Evolutionary conservation across 1,139 yeast species (phyloP), one percentile per base, ranked within the genome.

Genomic region (Saccharomyces hybrid): DNA sequence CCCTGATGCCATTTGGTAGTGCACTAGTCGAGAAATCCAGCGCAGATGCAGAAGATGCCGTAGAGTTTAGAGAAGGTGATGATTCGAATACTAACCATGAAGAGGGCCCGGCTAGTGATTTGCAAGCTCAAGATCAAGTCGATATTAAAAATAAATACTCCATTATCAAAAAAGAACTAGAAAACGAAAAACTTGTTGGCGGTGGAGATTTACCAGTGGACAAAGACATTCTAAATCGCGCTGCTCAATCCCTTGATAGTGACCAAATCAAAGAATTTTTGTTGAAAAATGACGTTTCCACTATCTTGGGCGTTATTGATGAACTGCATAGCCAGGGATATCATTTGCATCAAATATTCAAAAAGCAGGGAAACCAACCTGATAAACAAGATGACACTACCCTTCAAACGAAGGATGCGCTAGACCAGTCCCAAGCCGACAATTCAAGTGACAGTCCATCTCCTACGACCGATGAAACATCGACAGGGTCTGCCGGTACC

Each of bases 231-330:
- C 42, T 66, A 42, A 56, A 55, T 13, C 49, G 56, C 4, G 66
- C 68, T 5, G 65, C 63, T 13, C 61, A 69, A 5, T 66, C 71
- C 1, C 60, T 75, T 50, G 73, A 81, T 46, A 82, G 84, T 44
- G 86, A 82, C 48, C 76, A 78, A 48, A 75, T 84, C 51, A 76
- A 82, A 51, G 72, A 77, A 48, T 74, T 76, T 48, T 69, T 85
- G 49, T 61, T 78, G 56, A 74, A 78, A 57, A 72, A 75, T 20
- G 87, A 84, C 64, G 73, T 84, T 47, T 77, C 79, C 49, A 76
- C 78, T 49, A 73, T 84, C 26, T 75, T 82, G 9, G 72, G 70
- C 14, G 75, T 79, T 46, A 73, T 85, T 56, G 78, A 76, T 42
- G 69, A 70, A 16, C 71, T 84, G 57, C 81, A 80, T 59, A 69